Base-by-base conservation (phyloP, 2,329 filamentous ascomycete species). In the Trichothecium sympodiale region DNA sequence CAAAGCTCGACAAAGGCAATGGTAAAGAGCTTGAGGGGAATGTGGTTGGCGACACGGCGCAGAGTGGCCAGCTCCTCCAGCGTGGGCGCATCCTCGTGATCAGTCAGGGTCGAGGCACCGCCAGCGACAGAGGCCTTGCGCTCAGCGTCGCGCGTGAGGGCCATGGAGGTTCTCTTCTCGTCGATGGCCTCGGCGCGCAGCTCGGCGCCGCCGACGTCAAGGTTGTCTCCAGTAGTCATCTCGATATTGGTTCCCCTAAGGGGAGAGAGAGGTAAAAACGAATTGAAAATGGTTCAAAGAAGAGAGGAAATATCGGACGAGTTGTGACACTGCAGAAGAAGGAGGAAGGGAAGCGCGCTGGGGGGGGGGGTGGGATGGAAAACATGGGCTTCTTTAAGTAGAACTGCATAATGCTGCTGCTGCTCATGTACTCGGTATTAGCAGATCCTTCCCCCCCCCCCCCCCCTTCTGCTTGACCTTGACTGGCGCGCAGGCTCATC, bases 1-100 rank as follows among this genome's bases (percentile, higher is more conserved):
- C 77, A 82, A 18, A 83, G 52, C 53, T 83, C 79, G 30, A 83
- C 66, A 39, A 83, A 74, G 2, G 74, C 76, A 41, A 83, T 70
- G 20, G 71, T 76, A 49, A 72, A 80, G 8, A 75, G 61, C 26
- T 63, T 67, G 57, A 67, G 66, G 2, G 74, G 75, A 17, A 83
- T 70, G 46, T 64, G 64, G 44, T 69, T 71, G 8, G 71, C 57
- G 1, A 77, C 63, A 42, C 71, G 70, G 18, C 63, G 64, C 13
- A 78, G 59, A 2, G 65, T 70, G 8, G 41, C 46, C 33, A 74
- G 41, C 29, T 78, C 71, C 41, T 51, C 44, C 6, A 40, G 31
- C 3, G 48, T 54, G 10, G 51, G 48, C 6, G 25, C 25, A 14
- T 35, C 25, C 5, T 30, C 20, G 13, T 29, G 31, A 3, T 34